A percentile compares a stretch with the other conserved stretches of the same genome.
Conservation (phyloP, 2,329 filamentous ascomycete species). For the Clonostachys byssicola region DNA sequence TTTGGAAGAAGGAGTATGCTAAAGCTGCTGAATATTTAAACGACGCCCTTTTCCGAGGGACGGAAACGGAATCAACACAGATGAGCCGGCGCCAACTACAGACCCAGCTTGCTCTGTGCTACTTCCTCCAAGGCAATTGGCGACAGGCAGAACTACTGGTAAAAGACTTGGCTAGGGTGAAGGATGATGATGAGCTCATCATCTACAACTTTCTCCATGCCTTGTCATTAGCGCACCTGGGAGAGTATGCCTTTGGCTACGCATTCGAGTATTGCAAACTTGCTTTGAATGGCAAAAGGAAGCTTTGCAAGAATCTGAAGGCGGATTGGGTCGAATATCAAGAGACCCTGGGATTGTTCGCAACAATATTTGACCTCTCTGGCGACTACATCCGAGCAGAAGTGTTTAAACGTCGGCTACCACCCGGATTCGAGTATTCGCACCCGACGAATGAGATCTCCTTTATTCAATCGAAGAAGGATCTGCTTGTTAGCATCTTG, state of each 20-base stretch:
- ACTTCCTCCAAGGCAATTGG: conserved; percentile 13
- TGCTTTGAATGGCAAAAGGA: conserved; percentile 12
- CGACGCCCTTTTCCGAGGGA: conserved; percentile 6
- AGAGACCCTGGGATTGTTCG: conserved; percentile 12
- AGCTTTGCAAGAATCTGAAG: conserved; percentile 7
- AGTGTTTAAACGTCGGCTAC: conserved; percentile 10
- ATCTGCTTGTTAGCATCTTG: no score
- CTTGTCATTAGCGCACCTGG: conserved; percentile 11
- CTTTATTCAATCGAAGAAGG: background rate
- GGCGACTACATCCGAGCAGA: conserved; percentile 14
- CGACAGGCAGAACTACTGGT: conserved; percentile 10
- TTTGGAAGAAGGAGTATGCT: conserved; percentile 10
- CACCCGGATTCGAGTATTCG: background rate
- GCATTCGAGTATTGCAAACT: conserved; percentile 13
- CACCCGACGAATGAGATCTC: background rate
- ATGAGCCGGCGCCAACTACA: conserved; percentile 6
- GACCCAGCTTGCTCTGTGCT: conserved; percentile 12
- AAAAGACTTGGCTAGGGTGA: conserved; percentile 5
- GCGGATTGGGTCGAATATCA: conserved; percentile 7
- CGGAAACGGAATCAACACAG: background rate
- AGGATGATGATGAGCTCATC: conserved; percentile 3
- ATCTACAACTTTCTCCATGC: conserved; percentile 15
- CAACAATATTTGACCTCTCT: conserved; percentile 12
- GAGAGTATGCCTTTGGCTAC: conserved; percentile 10
- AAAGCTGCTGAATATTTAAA: conserved; percentile 14